A percentile compares a stretch with the other conserved stretches of the same genome.
Conservation (phyloP, 2,329 filamentous ascomycete genomes). For the Ilyonectria sp. region DNA sequence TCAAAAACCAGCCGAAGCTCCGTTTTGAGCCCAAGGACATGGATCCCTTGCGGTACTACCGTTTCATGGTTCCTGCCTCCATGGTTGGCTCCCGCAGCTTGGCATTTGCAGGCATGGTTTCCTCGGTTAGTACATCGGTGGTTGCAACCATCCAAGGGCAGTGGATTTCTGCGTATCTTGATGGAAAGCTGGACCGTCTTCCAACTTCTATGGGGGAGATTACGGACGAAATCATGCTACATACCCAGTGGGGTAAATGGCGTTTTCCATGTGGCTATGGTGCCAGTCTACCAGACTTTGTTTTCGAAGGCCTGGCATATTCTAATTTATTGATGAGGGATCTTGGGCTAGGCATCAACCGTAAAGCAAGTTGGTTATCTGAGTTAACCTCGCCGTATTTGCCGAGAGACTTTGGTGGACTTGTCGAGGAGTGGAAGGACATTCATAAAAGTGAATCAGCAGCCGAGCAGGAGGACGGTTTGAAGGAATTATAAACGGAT, state of each 20-base stretch:
- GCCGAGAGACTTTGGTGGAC: slow-evolving; percentile 43
- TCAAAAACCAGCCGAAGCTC: slow-evolving; percentile 42
- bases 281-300: slow-evolving; percentile 75
- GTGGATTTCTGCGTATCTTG: slow-evolving; percentile 73
- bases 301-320: slow-evolving; percentile 81
- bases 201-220: slow-evolving; percentile 36
- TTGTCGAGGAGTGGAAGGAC: slow-evolving; percentile 49
- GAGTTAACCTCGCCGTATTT: slow-evolving; percentile 42
- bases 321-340: slow-evolving; percentile 71
- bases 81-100: slow-evolving; percentile 46
- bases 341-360: slow-evolving; percentile 66
- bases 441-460: background rate
- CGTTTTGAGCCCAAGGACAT: slow-evolving; percentile 37
- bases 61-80: slow-evolving; percentile 45
- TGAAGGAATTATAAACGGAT: no score
- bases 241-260: slow-evolving; percentile 78
- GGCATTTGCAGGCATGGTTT: slow-evolving; percentile 53
- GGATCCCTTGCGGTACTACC: slow-evolving; percentile 45
- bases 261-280: slow-evolving; percentile 79
- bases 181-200: slow-evolving; percentile 59
- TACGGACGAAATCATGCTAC: slow-evolving; percentile 70
- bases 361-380: slow-evolving; percentile 29
- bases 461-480: no score
- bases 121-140: slow-evolving; percentile 52
- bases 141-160: slow-evolving; percentile 59